These are phyloP conservation scores for Wallacemonas collosoma DNA, from an alignment of 208 protist species.

Conservation along the genomic window DNA sequence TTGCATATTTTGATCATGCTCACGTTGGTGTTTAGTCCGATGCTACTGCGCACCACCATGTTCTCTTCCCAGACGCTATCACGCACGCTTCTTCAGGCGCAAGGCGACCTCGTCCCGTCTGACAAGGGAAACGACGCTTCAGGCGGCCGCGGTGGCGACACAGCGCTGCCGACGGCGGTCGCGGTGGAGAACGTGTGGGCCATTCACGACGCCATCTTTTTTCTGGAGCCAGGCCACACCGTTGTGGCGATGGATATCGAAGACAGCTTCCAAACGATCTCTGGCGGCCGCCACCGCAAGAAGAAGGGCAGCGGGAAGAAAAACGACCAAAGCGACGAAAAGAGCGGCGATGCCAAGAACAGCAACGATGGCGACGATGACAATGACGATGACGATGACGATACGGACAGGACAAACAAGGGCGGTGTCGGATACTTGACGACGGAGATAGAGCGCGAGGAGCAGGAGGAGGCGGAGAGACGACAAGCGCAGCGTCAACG, in stretches of 20 bases:
- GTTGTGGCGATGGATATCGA: conserved; percentile 33
- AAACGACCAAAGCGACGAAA: not conserved
- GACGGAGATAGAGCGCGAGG: conserved; percentile 7
- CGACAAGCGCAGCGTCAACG: not conserved
- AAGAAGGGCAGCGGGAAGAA: conserved; percentile 20
- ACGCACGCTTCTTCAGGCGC: conserved; percentile 35
- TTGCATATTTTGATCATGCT: conserved; percentile 41
- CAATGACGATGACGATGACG: conserved; percentile 2
- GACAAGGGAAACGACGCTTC: not conserved
- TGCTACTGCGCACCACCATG: conserved; percentile 40
- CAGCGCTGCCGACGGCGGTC: conserved; percentile 7
- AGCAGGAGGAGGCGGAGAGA: not conserved
- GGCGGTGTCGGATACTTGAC: conserved; percentile 25
- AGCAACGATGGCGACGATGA: conserved; percentile 1
- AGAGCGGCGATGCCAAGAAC: not conserved
- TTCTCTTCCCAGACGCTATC: conserved; percentile 46
- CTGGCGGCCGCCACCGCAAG: conserved; percentile 5
- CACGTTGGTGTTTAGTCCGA: conserved; percentile 31
- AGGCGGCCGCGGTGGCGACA: not conserved
- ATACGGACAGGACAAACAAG: not conserved
- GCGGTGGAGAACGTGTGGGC: conserved; percentile 45
- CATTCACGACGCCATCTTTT: conserved; percentile 54
- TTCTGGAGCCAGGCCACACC: conserved; percentile 35
- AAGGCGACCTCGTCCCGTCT: conserved; percentile 16
- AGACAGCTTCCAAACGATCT: conserved; percentile 30